Base-by-base conservation (phyloP, 2,329 filamentous ascomycete species). In the Paracoccidioides brasiliensis region DNA sequence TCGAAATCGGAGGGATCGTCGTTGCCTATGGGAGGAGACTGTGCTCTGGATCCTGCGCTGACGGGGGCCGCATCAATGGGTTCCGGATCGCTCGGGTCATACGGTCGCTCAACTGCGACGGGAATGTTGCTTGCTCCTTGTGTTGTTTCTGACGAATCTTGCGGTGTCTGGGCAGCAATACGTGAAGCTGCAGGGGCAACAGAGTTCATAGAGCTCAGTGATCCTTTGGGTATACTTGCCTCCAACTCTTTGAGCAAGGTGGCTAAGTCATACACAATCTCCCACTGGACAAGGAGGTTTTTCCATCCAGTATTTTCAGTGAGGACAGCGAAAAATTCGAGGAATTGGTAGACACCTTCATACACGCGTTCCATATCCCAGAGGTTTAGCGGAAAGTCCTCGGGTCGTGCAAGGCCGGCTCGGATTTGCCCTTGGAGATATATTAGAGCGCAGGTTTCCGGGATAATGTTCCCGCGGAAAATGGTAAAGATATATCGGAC, bases 341-440 rank as follows among this genome's bases (percentile, higher is more conserved):
- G 81, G 66, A 95, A 95, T 69, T 96, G 90, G 53, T 90, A 89
- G 0, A 97, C 82, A 0, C 91, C 91, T 65, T 97, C 91, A 68
- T 95, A 95, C 57, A 94, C 91, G 12, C 91, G 83, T 68, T 97
- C 91, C 86, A 97, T 95, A 64, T 97, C 91, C 91, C 91, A 97
- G 49, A 90, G 80, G 64, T 97, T 94, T 1, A 96, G 83, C 0
- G 91, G 91, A 64, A 96, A 97, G 64, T 96, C 90, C 59, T 88
- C 83, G 0, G 88, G 83, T 58, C 91, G 81, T 14, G 85, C 82
- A 56, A 83, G 78, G 37, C 85, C 83, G 43, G 85, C 83, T 44
- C 88, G 84, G 38, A 96, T 95, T 66, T 95, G 86, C 14, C 88
- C 88, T 72, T 97, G 91, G 3, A 95, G 79, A 65, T 93, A 89